Percentiles rank a stretch among this genome's conserved stretches.
Conservation (phyloP, 768 basidiomycete genomes). For the Leccinum subtestaceum region DNA sequence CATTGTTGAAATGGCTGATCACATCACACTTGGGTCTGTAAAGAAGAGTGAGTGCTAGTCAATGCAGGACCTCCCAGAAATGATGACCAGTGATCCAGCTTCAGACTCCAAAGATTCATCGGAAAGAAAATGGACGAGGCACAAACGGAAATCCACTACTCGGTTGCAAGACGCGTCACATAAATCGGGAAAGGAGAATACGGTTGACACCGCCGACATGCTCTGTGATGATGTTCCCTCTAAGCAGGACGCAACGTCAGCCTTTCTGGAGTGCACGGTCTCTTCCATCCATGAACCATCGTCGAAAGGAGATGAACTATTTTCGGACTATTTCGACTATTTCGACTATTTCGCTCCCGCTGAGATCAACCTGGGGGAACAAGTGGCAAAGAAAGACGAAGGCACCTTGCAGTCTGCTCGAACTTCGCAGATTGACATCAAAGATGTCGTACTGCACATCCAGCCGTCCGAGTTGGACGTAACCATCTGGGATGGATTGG, state of each 20-base stretch:
- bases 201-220: too few species aligned
- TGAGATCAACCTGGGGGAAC: not conserved
- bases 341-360: too few species aligned
- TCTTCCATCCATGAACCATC: too few species aligned
- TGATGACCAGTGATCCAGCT: not conserved
- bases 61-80: not conserved
- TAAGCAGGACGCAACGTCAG: too few species aligned
- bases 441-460: constrained; percentile 18
- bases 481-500: constrained; percentile 27
- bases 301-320: too few species aligned
- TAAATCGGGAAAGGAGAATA: too few species aligned
- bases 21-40: constrained; percentile 1
- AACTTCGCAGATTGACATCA: not conserved
- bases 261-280: too few species aligned
- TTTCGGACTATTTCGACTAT: too few species aligned
- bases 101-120: not conserved
- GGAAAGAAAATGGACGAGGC: too few species aligned
- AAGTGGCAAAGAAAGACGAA: not conserved
- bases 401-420: not conserved
- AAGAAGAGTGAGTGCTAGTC: constrained; percentile 1
- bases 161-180: too few species aligned
- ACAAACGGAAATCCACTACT: too few species aligned
- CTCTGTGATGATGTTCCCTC: too few species aligned
- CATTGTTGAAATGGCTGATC: constrained; percentile 11
- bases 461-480: constrained; percentile 11